Conservation (phyloP, 164 flowering plant genomes). For the Magnolia changhungtana region DNA sequence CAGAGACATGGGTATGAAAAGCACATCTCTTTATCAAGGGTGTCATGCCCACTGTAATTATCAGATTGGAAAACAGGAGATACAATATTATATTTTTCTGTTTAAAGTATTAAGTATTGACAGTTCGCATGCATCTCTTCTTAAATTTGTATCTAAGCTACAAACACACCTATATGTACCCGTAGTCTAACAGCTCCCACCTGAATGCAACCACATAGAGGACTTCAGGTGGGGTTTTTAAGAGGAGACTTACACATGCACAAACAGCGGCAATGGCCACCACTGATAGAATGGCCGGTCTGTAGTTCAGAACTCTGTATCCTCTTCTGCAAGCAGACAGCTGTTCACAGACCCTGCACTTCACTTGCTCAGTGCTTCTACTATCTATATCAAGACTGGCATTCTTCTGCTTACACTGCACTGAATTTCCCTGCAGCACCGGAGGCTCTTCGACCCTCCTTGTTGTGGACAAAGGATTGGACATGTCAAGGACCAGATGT, state of each 20-base stretch:
- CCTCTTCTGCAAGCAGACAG: constrained; percentile 28
- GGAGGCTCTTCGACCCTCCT: constrained; percentile 8
- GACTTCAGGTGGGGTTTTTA: constrained; percentile 72
- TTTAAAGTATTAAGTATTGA: too few relatives aligned
- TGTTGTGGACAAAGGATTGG: constrained; percentile 17
- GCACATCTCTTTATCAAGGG: too few relatives aligned
- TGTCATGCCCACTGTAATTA: too few relatives aligned
- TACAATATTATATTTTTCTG: too few relatives aligned
- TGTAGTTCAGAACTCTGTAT: constrained; percentile 38
- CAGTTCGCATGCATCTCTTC: too few relatives aligned
- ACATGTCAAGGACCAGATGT: constrained; percentile 56
- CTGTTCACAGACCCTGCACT: constrained; percentile 53
- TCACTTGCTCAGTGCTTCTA: not conserved
- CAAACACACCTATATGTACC: not conserved
- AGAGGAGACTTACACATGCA: constrained; percentile 73
- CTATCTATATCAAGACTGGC: constrained; percentile 12
- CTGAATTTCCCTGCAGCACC: not conserved
- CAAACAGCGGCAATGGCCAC: constrained; percentile 87
- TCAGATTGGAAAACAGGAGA: too few relatives aligned
- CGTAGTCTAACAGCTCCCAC: constrained; percentile 46
- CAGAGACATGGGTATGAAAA: too few relatives aligned
- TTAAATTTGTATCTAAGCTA: too few relatives aligned
- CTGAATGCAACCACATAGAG: constrained; percentile 50
- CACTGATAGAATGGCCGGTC: constrained; percentile 81
- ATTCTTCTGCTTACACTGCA: constrained; percentile 22